Evolutionary conservation across 768 basidiomycete genomes (phyloP), one percentile per base, ranked within the genome.

Genomic region (Podaxis sp.): DNA sequence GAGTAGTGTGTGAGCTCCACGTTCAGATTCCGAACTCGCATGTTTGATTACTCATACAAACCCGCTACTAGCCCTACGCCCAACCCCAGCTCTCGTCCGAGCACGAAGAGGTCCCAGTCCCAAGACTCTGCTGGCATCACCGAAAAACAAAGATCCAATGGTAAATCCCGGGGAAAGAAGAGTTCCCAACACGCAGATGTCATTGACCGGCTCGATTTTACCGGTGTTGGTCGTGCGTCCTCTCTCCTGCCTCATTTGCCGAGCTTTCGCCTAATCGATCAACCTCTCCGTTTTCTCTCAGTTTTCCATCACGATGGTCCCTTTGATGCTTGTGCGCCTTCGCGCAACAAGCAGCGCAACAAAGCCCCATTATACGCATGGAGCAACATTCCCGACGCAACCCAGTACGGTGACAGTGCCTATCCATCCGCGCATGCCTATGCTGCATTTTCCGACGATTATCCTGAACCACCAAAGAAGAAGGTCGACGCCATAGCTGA

Each of bases 301-400:
- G 93, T 91, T 86, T 91, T 94, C 76, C 93, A 95, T 70, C 93
- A 95, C 69, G 93, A 94, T 69, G 93, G 93, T 33, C 93, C 93
- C 12, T 95, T 94, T 72, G 93, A 95, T 71, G 93, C 93, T 29
- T 94, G 92, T 71, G 93, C 93, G 2, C 93, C 93, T 0, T 94
- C 93, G 52, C 89, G 93, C 69, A 95, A 95, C 77, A 85, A 85
- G 51, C 85, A 91, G 67, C 86, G 83, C 66, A 85, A 81, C 70
- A 88, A 86, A 70, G 93, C 93, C 9, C 93, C 93, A 52, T 88
- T 95, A 86, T 79, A 87, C 65, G 90, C 93, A 27, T 95, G 91
- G 91, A 79, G 74, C 64, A 67, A 66, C 36, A 67, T 71, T 11
- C 75, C 72, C 29, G 79, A 73, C 27, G 81, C 82, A 40, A 74